These are phyloP conservation scores for Yueomyces sinensis DNA, from an alignment of 805 yeast genomes.

Conservation along the genomic window DNA sequence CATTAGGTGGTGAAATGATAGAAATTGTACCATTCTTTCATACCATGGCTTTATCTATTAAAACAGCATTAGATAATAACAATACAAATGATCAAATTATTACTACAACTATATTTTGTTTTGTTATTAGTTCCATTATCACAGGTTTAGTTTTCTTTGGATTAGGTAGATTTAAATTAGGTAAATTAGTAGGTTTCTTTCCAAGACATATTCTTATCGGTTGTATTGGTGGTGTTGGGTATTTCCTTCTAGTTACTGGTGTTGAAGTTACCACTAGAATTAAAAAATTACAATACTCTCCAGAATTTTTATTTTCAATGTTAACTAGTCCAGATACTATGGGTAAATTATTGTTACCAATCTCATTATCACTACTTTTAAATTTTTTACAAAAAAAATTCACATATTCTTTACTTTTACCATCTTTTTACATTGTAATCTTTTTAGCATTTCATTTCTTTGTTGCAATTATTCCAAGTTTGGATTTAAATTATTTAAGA, in stretches of 20 bases:
- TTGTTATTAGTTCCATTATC: constrained; percentile 67
- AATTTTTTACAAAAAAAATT: constrained; percentile 46
- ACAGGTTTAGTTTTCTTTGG: constrained; percentile 74
- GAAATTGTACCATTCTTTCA: constrained; percentile 99
- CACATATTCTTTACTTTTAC: constrained; percentile 65
- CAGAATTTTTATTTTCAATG: constrained; percentile 37
- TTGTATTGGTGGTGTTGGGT: constrained; percentile 97
- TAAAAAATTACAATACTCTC: constrained; percentile 54
- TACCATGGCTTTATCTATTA: constrained; percentile 72
- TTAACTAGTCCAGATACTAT: constrained; percentile 28
- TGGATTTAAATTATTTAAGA: constrained; percentile 51
- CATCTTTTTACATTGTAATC: constrained; percentile 62
- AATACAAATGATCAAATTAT: constrained; percentile 53
- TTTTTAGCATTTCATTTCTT: constrained; percentile 57
- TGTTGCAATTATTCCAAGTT: constrained; percentile 49
- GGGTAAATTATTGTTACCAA: constrained; percentile 60
- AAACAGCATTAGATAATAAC: constrained; percentile 25
- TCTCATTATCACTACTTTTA: constrained; percentile 45
- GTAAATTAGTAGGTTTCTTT: constrained; percentile 84
- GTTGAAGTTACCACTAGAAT: constrained; percentile 79
- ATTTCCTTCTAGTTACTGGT: constrained; percentile 80
- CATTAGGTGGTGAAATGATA: constrained; percentile 97
- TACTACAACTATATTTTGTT: constrained; percentile 79
- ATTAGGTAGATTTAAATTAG: constrained; percentile 69
- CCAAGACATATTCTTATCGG: constrained; percentile 95